phyloP scores from a whole-genome alignment of 2,329 filamentous ascomycete genomes.

The Talaromyces atroroseus region DNA sequence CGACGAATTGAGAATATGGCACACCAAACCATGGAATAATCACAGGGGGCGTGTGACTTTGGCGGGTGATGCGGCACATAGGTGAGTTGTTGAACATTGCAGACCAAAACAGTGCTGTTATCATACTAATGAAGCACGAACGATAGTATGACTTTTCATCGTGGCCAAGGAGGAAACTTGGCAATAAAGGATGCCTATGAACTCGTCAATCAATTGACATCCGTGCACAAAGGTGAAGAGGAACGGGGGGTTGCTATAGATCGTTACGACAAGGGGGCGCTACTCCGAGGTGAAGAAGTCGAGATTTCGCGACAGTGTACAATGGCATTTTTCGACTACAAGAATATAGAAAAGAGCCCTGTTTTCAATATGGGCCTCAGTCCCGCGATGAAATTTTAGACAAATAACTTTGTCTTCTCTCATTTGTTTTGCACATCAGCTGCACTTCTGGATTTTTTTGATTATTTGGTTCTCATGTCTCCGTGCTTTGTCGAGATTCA shows the following conservation, averaged over 20 bases:
- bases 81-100: neutral
- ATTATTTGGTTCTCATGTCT: neutral
- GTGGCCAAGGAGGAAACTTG: constrained; percentile 9
- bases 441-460: neutral
- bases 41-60: constrained; percentile 3
- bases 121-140: neutral
- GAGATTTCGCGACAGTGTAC: constrained; percentile 6
- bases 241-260: neutral
- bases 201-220: constrained; percentile 1
- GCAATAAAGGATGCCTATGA: constrained; percentile 10
- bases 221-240: neutral
- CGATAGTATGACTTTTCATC: constrained; percentile 10
- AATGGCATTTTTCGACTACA: constrained; percentile 8
- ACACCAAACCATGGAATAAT: constrained; percentile 9
- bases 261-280: constrained; percentile 6
- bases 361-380: constrained; percentile 4
- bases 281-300: constrained; percentile 7
- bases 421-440: no score
- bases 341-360: constrained; percentile 3
- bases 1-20: constrained; percentile 8
- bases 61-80: constrained; percentile 8
- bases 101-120: neutral
- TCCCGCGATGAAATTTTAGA: constrained; percentile 2
- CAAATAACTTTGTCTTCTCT: neutral
- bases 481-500: neutral